These are phyloP conservation scores for Yamadazyma sp. DNA, from an alignment of 805 yeast species.

Conservation along the genomic window DNA sequence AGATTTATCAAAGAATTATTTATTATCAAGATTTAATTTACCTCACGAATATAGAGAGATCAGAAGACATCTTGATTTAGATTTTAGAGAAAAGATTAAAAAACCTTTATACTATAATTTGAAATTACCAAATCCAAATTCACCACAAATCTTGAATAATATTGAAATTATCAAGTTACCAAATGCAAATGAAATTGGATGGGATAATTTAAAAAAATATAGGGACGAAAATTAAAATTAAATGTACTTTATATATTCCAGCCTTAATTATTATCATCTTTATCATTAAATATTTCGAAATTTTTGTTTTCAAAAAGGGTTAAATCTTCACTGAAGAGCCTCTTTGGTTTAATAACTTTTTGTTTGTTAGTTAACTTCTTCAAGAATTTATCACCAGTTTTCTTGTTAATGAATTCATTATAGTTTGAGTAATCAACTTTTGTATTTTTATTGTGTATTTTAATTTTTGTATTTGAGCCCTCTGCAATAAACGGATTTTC, in stretches of 20 bases:
- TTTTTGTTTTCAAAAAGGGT: constrained; percentile 1
- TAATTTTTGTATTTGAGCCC: not conserved
- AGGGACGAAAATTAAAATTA: constrained; percentile 5
- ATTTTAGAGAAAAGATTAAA: constrained; percentile 30
- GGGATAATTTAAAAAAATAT: constrained; percentile 42
- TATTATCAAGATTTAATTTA: constrained; percentile 25
- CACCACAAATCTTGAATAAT: constrained; percentile 33
- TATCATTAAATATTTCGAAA: constrained; percentile 12
- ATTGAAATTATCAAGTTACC: constrained; percentile 41
- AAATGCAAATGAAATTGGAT: constrained; percentile 39
- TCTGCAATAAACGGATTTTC: constrained; percentile 27
- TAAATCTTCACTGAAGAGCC: constrained; percentile 14
- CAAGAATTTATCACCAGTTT: constrained; percentile 34
- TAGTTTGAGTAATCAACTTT: constrained; percentile 31
- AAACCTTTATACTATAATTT: constrained; percentile 33
- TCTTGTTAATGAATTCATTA: constrained; percentile 36
- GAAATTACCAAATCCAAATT: constrained; percentile 25
- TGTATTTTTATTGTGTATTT: not conserved
- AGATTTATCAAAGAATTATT: constrained; percentile 12
- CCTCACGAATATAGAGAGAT: constrained; percentile 36
- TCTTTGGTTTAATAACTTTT: constrained; percentile 36
- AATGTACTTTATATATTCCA: not conserved
- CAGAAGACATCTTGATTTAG: constrained; percentile 28
- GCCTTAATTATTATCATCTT: constrained; percentile 1
- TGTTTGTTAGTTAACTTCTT: constrained; percentile 27